Evolutionary conservation across 176 grass and related monocot species (phyloP).

Genomic region (Cenchrus americanus): DNA sequence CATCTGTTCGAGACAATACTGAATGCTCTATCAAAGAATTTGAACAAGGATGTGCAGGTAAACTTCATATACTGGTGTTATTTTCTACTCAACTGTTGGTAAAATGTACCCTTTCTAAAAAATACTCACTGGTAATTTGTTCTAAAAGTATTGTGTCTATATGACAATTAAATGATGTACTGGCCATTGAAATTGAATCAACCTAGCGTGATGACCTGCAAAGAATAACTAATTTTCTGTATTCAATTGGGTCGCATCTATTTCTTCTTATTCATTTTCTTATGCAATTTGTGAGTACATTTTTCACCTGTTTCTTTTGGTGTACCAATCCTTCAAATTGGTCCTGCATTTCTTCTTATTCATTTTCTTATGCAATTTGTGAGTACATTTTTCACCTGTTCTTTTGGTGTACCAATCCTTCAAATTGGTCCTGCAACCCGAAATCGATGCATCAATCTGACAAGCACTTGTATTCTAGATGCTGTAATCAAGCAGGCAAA

Average conservation of each 20-base stretch:
- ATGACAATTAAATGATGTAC: not conserved
- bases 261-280: constrained; percentile 4
- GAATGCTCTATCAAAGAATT: constrained; percentile 66
- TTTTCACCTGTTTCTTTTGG: not conserved
- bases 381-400: not conserved
- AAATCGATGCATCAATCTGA: constrained; percentile 31
- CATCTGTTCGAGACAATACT: constrained; percentile 61
- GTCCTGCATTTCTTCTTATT: constrained; percentile 7
- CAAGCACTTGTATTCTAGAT: constrained; percentile 50
- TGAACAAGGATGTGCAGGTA: constrained; percentile 60
- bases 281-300: not conserved
- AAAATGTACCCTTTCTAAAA: constrained; percentile 4
- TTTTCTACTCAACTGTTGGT: not conserved
- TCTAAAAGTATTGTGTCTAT: not conserved
- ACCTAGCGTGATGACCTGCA: constrained; percentile 29
- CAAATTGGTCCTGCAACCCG: not conserved
- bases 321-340: constrained; percentile 13
- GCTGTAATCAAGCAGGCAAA: constrained; percentile 63
- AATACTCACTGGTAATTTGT: not conserved
- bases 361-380: constrained; percentile 10
- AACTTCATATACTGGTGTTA: not conserved
- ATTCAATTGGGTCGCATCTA: not conserved
- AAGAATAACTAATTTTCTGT: not conserved
- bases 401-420: constrained; percentile 15
- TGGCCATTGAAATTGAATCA: not conserved